Evolutionary conservation across 2,329 filamentous ascomycete genomes (phyloP), one percentile per base, ranked within the genome.

Genomic region (Botrytis pseudocinerea): DNA sequence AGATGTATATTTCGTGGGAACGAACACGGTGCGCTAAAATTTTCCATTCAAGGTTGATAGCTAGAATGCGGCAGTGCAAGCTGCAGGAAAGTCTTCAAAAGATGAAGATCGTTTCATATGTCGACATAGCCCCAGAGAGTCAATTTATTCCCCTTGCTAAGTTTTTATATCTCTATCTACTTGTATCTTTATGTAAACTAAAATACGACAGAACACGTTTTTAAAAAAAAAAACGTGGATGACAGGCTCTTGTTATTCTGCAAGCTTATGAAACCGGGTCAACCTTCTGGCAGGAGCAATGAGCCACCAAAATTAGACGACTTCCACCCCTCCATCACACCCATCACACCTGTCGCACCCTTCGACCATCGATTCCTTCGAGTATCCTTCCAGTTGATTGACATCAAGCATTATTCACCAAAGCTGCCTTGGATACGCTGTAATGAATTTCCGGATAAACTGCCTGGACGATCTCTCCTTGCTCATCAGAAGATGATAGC

Each of bases 181-280:
- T 48, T 59, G 40, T 40, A 16, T 22, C 20, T 71, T 40, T 60
- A 28, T 38, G 40, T 59, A 65, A 38, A 57, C 22, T 35, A 46
- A 28, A 44, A 38, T 7, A 6, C 48, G 14, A 4, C 20, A 68
- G 25, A 57, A 66, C 40, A 60, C 51, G 40, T 42, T 72, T 9
- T 32, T n/a, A n/a, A 32, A 20, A 40, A 48, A 22, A 72, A 70
- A 54, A 68, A 72, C 70, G 70, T 72, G 70, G 51, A 42, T 68
- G 46, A 48, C 70, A 72, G 40, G 62, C 51, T 66, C 14, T n/a
- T 66, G 4, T 60, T 5, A 35, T 72, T 51, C 42, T 51, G 25
- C 70, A 60, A 48, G 70, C 51, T 48, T 48, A 12, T 46, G 38
- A 51, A 20, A 68, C 51, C 70, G 46, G 62, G 42, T 68, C 51